phyloP scores from a whole-genome alignment of 148 eudicot genomes.

The Spergularia bocconei region DNA sequence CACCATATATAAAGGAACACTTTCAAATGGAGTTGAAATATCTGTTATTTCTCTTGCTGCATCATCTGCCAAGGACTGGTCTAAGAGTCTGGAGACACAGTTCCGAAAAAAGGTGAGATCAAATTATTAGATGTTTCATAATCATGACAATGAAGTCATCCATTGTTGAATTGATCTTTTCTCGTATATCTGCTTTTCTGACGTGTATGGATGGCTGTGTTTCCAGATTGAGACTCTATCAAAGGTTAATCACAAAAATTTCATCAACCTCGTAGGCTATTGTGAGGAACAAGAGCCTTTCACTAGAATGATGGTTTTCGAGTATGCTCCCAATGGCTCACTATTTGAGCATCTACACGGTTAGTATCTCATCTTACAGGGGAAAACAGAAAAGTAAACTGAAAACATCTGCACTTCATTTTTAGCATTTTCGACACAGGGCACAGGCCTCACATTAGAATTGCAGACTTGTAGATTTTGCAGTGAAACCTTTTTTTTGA shows the following conservation, averaged over 20 bases:
- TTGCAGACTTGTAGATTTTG: no score
- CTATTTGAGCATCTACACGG: slow-evolving; percentile 93
- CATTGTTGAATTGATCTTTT: neutral
- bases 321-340: slow-evolving; percentile 93
- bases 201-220: neutral
- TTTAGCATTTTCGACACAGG: no score
- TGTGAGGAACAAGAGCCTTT: slow-evolving; percentile 84
- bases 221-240: slow-evolving; percentile 66
- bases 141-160: neutral
- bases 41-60: slow-evolving; percentile 57
- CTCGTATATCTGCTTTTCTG: neutral
- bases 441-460: no score
- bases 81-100: slow-evolving; percentile 50
- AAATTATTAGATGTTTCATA: neutral
- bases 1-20: slow-evolving; percentile 75
- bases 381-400: no score
- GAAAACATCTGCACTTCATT: no score
- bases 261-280: slow-evolving; percentile 74
- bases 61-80: slow-evolving; percentile 69
- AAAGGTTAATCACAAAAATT: slow-evolving; percentile 87
- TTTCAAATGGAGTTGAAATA: slow-evolving; percentile 78
- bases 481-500: no score
- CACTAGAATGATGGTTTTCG: slow-evolving; percentile 84
- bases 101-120: slow-evolving; percentile 68
- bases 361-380: slow-evolving; percentile 29